Percentiles rank a stretch among this genome's conserved stretches.
phyloP scores from a whole-genome alignment of 495 filamentous ascomycete genomes.

The Neurospora hispaniola region DNA sequence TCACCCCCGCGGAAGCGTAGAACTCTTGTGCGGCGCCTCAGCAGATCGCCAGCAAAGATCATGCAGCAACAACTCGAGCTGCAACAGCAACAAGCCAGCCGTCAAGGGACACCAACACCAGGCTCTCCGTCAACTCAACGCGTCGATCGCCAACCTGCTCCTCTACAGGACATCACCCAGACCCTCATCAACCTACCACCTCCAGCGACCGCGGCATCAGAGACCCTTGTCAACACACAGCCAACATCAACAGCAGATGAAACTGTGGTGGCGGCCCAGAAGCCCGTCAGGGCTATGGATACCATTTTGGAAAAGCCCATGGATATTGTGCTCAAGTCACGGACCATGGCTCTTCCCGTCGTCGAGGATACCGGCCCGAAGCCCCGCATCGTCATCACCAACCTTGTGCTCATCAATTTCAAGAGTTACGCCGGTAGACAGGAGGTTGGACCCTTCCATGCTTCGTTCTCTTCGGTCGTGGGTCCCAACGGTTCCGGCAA shows the following conservation, averaged over 20 bases:
- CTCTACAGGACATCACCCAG: constrained; percentile 69
- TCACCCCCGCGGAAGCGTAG: constrained; percentile 53
- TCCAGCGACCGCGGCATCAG: neutral
- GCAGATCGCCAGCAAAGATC: constrained; percentile 1
- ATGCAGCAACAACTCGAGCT: neutral
- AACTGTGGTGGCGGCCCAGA: constrained; percentile 35
- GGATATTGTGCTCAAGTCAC: constrained; percentile 88
- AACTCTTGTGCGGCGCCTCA: constrained; percentile 47
- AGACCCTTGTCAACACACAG: neutral
- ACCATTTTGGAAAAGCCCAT: constrained; percentile 77
- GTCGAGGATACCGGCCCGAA: constrained; percentile 66
- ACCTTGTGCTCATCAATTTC: constrained; percentile 86
- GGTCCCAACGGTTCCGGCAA: constrained; percentile 97
- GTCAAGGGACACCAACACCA: neutral
- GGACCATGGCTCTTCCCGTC: constrained; percentile 53
- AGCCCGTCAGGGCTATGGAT: constrained; percentile 61
- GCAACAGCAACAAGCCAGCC: neutral
- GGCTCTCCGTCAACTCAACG: neutral
- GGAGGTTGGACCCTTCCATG: constrained; percentile 91
- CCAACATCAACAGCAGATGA: constrained; percentile 18
- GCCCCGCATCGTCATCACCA: constrained; percentile 79
- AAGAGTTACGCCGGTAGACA: constrained; percentile 96
- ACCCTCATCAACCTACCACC: constrained; percentile 46
- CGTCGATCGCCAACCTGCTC: constrained; percentile 40
- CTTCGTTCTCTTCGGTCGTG: constrained; percentile 97